Percentiles rank a stretch among this genome's conserved stretches.
Evolutionary conservation across 257 asterid genomes (phyloP).

Genomic region (Primulina huaijiensis): DNA sequence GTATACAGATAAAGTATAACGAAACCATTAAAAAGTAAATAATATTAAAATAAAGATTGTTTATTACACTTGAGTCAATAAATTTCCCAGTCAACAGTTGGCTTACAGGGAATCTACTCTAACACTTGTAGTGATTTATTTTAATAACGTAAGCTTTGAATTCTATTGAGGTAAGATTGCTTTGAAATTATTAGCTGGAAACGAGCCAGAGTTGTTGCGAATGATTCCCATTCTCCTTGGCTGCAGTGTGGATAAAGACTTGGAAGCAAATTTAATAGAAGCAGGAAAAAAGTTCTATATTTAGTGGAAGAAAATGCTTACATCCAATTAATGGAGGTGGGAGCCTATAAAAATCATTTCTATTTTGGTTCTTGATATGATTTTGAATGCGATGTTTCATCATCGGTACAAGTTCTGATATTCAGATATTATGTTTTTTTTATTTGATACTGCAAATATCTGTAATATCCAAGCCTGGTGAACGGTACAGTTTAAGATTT

Average conservation of each 20-base stretch:
- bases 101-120: too few species aligned
- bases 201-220: constrained; percentile 54
- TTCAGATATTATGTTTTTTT: neutral
- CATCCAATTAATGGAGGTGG: constrained; percentile 97
- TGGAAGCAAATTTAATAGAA: constrained; percentile 45
- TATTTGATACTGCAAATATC: neutral
- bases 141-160: neutral
- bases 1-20: too few species aligned
- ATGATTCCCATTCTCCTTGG: constrained; percentile 72
- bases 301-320: constrained; percentile 73
- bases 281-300: constrained; percentile 39
- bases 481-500: too few species aligned
- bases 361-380: constrained; percentile 2
- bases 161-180: constrained; percentile 45
- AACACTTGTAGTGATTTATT: constrained; percentile 3
- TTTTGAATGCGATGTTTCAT: neutral
- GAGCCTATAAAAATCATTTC: constrained; percentile 11
- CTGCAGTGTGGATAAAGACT: constrained; percentile 34
- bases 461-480: too few species aligned
- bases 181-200: constrained; percentile 67
- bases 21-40: too few species aligned
- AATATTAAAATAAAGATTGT: too few species aligned
- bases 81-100: too few species aligned
- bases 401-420: neutral
- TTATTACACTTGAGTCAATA: too few species aligned